Evolutionary conservation across 306 rosid species (phyloP).

Genomic region (Corylus heterophylla): DNA sequence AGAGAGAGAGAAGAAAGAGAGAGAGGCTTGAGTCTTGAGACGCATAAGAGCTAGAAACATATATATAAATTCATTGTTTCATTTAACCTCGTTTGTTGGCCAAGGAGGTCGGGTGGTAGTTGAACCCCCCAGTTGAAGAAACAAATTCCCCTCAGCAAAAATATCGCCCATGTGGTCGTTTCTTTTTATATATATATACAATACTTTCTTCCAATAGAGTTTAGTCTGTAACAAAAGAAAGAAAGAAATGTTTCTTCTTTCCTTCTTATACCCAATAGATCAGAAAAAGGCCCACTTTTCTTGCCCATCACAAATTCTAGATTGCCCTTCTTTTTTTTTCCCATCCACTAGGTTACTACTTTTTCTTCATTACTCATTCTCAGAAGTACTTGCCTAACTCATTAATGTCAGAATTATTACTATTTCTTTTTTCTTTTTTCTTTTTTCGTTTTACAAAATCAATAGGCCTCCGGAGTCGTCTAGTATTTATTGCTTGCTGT

Average conservation of each 20-base stretch:
- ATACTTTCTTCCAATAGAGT: not conserved
- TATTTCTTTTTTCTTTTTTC: not conserved
- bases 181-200: not conserved
- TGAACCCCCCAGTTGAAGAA: constrained; percentile 58
- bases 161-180: not conserved
- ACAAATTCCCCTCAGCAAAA: constrained; percentile 24
- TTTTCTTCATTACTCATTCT: constrained; percentile 2
- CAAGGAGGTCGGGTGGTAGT: constrained; percentile 84
- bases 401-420: constrained; percentile 11
- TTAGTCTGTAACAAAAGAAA: not conserved
- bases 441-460: not conserved
- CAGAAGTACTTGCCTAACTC: constrained; percentile 21
- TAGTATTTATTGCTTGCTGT: constrained; percentile 45
- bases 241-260: not conserved
- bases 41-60: constrained; percentile 30
- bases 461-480: constrained; percentile 8
- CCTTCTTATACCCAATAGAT: not conserved
- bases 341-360: constrained; percentile 29
- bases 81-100: constrained; percentile 75
- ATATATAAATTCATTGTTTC: constrained; percentile 58
- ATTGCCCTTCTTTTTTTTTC: constrained; percentile 18
- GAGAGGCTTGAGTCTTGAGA: constrained; percentile 25
- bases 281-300: constrained; percentile 27
- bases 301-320: constrained; percentile 46
- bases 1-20: constrained; percentile 17